Conservation (phyloP, 257 asterid genomes). For the Gentiana dahurica region DNA sequence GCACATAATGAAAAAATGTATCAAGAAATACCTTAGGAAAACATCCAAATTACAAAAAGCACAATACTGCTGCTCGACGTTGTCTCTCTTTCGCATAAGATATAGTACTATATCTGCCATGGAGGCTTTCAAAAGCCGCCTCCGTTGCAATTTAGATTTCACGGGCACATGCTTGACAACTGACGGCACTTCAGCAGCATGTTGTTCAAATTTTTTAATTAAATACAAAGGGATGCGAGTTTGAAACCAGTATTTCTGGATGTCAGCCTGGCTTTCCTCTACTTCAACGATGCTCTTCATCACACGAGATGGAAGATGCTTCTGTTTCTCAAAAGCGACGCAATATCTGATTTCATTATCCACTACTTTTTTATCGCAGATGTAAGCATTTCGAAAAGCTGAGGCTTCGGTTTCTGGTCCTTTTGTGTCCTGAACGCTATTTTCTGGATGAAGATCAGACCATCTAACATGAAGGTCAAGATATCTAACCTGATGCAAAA, state of each 20-base stretch:
- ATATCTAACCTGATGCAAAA: conserved; percentile 59
- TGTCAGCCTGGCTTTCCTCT: conserved; percentile 45
- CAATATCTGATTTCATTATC: conserved; percentile 50
- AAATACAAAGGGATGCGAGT: conserved; percentile 62
- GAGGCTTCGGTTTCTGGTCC: conserved; percentile 62
- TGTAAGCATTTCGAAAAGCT: conserved; percentile 67
- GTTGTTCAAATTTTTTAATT: conserved; percentile 63
- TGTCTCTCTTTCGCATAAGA: conserved; percentile 48
- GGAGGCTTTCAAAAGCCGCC: conserved; percentile 27
- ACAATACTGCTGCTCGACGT: conserved; percentile 28
- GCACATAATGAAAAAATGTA: conserved; percentile 4
- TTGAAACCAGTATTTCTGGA: conserved; percentile 75
- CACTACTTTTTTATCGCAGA: conserved; percentile 41
- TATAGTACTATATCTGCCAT: conserved; percentile 37
- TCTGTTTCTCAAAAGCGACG: conserved; percentile 64
- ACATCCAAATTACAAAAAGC: conserved; percentile 50
- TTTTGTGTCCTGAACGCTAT: conserved; percentile 47
- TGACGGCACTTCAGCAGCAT: conserved; percentile 18
- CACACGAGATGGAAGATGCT: conserved; percentile 78
- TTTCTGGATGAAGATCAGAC: conserved; percentile 68
- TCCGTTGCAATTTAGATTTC: conserved; percentile 34
- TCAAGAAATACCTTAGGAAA: conserved; percentile 39
- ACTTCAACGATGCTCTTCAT: conserved; percentile 53
- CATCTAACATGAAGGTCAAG: conserved; percentile 69
- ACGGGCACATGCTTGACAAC: conserved; percentile 18